Percentiles rank a stretch among this genome's conserved stretches.
Conservation (phyloP, 306 rosid species). For the Urtica urens region DNA sequence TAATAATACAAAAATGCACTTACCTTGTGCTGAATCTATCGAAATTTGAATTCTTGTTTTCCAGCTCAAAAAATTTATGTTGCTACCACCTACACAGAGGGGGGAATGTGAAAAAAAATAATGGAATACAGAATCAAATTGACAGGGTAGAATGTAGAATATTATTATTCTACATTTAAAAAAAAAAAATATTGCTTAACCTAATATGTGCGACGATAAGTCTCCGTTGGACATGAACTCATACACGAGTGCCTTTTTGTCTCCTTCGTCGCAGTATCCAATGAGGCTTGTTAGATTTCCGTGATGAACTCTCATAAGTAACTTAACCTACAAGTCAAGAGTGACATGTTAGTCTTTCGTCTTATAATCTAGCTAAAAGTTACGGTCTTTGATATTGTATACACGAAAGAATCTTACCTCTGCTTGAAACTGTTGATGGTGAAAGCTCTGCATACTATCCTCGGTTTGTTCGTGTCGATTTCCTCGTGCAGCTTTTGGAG, state of each 20-base stretch:
- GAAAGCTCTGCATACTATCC: not conserved
- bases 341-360: no score
- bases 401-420: conserved; percentile 20
- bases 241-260: conserved; percentile 13
- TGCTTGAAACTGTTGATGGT: conserved; percentile 25
- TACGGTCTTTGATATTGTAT: not conserved
- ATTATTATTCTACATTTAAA: not conserved
- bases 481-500: conserved; percentile 24
- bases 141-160: no score
- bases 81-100: not conserved
- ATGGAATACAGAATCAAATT: not conserved
- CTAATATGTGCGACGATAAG: conserved; percentile 15
- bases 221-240: conserved; percentile 30
- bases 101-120: not conserved
- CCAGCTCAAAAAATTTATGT: conserved; percentile 5
- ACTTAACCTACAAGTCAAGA: conserved; percentile 29
- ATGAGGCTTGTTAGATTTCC: conserved; percentile 23
- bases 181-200: not conserved
- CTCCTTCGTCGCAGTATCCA: conserved; percentile 24
- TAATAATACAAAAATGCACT: no score
- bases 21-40: conserved; percentile 14
- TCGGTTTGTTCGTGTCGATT: conserved; percentile 16
- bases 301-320: conserved; percentile 32
- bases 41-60: conserved; percentile 9
- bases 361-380: no score